phyloP scores from a whole-genome alignment of 2,329 filamentous ascomycete species.

The Claviceps monticola region DNA sequence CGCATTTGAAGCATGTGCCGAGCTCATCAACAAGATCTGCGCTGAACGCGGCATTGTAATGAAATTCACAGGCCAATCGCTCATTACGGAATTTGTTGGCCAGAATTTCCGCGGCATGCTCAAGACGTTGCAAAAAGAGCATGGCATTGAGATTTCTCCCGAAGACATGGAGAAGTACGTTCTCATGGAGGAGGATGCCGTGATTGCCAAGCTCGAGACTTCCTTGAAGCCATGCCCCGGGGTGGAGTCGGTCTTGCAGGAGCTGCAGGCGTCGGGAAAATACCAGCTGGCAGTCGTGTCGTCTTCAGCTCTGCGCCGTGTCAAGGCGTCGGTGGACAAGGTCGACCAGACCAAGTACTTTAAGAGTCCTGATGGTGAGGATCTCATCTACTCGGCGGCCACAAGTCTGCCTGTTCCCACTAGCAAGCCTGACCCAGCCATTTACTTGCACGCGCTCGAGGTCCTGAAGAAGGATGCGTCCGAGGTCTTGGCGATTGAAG shows the following conservation, averaged over 20 bases:
- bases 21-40: slow-evolving; percentile 78
- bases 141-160: slow-evolving; percentile 54
- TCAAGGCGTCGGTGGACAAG: slow-evolving; percentile 65
- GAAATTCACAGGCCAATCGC: slow-evolving; percentile 62
- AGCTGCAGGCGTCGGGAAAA: slow-evolving; percentile 43
- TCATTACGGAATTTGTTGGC: slow-evolving; percentile 80
- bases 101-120: slow-evolving; percentile 95
- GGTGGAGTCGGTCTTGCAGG: slow-evolving; percentile 52
- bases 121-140: slow-evolving; percentile 57
- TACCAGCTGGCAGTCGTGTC: slow-evolving; percentile 72
- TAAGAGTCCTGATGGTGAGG: slow-evolving; percentile 25
- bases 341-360: slow-evolving; percentile 73
- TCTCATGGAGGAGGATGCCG: slow-evolving; percentile 62
- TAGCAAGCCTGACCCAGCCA: slow-evolving; percentile 79
- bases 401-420: slow-evolving; percentile 67
- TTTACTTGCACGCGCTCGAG: slow-evolving; percentile 70
- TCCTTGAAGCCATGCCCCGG: slow-evolving; percentile 55
- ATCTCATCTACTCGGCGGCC: slow-evolving; percentile 70
- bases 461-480: slow-evolving; percentile 54
- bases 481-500: slow-evolving; percentile 73
- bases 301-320: slow-evolving; percentile 63
- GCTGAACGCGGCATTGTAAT: slow-evolving; percentile 45
- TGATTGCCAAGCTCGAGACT: slow-evolving; percentile 65
- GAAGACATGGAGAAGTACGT: slow-evolving; percentile 65
- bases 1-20: slow-evolving; percentile 82